phyloP scores from a whole-genome alignment of 2,329 filamentous ascomycete genomes.

The Trichoderma koningii region DNA sequence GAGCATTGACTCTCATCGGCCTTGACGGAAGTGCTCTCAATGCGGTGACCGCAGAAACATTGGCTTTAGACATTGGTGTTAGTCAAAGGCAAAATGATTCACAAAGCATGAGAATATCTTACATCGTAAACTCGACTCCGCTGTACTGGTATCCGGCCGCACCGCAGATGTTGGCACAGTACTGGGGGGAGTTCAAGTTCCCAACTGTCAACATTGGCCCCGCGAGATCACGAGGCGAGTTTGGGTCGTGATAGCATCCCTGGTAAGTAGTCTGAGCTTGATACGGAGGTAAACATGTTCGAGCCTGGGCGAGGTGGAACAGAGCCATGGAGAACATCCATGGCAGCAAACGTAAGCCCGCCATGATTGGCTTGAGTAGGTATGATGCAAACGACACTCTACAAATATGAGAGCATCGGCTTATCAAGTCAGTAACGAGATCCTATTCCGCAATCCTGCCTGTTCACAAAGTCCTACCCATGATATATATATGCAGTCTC shows the following conservation, averaged over 20 bases:
- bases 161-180: constrained; percentile 30
- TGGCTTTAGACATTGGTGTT: constrained; percentile 13
- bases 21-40: constrained; percentile 27
- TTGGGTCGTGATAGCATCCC: constrained; percentile 28
- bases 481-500: constrained; percentile 1
- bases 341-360: constrained; percentile 13
- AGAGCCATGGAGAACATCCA: constrained; percentile 24
- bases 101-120: not conserved
- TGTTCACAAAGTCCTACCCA: not conserved
- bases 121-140: constrained; percentile 29
- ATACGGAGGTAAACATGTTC: constrained; percentile 28
- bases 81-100: not conserved
- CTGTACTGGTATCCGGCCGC: constrained; percentile 27
- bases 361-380: constrained; percentile 15
- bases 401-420: not conserved
- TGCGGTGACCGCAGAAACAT: constrained; percentile 29
- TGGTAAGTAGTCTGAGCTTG: constrained; percentile 19
- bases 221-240: constrained; percentile 27
- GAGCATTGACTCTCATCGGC: constrained; percentile 28
- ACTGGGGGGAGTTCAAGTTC: constrained; percentile 27
- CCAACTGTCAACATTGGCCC: constrained; percentile 26
- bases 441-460: not conserved
- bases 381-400: not conserved
- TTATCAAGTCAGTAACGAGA: not conserved
- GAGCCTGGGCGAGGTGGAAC: constrained; percentile 20